phyloP scores from a whole-genome alignment of 768 basidiomycete genomes.

The Wakefieldia striispora region DNA sequence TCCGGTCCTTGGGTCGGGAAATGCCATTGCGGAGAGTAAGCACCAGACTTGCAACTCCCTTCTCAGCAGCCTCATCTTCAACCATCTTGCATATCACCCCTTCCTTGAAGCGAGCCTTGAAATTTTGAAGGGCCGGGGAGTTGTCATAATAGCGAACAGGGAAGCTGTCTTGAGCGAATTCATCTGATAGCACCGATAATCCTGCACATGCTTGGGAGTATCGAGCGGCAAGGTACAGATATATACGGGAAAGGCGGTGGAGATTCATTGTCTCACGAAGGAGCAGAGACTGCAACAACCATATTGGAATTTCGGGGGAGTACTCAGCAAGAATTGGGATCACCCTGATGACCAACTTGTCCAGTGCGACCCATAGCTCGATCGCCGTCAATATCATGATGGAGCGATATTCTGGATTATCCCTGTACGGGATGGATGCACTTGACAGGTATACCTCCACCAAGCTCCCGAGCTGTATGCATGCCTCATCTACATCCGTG shows the following conservation, averaged over 20 bases:
- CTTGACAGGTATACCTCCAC: slow-evolving; percentile 18
- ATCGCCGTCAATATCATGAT: slow-evolving; percentile 36
- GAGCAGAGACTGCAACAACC: too few relatives aligned
- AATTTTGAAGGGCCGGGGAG: slow-evolving; percentile 19
- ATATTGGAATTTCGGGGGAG: background rate
- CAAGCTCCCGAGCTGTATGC: slow-evolving; percentile 12
- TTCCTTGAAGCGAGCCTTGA: slow-evolving; percentile 29
- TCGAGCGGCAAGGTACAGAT: slow-evolving; percentile 32
- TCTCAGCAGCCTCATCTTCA: background rate
- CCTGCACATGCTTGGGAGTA: slow-evolving; percentile 11
- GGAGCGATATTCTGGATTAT: slow-evolving; percentile 17
- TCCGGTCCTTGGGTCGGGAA: too few relatives aligned
- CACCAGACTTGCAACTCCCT: too few relatives aligned
- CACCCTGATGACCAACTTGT: slow-evolving; percentile 16
- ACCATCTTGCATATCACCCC: slow-evolving; percentile 13
- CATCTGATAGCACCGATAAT: slow-evolving; percentile 33
- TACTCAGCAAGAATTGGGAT: slow-evolving; percentile 24
- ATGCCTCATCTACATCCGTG: slow-evolving; percentile 1
- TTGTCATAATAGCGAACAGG: slow-evolving; percentile 33
- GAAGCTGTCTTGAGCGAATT: slow-evolving; percentile 24
- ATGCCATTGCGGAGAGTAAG: too few relatives aligned
- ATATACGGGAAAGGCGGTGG: slow-evolving; percentile 23
- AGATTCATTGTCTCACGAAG: slow-evolving; percentile 20
- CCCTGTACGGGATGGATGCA: too few relatives aligned
- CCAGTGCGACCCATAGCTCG: slow-evolving; percentile 34